phyloP scores from a whole-genome alignment of 2,329 filamentous ascomycete species.

The Diaporthe caulivora region DNA sequence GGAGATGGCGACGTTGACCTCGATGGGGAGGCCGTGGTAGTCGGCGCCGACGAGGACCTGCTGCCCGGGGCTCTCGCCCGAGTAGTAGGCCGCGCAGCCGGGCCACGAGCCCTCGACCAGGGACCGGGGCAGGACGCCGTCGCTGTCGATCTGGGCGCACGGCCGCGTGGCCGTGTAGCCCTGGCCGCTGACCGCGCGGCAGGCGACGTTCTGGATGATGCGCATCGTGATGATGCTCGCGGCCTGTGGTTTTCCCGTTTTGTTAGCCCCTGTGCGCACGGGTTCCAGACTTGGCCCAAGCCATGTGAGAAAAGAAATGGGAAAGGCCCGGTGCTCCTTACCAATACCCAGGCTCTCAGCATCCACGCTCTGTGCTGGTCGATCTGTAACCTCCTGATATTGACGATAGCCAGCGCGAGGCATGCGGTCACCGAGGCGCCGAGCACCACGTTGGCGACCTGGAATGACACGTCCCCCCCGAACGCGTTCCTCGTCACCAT shows the following conservation, averaged over 20 bases:
- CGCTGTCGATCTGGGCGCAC: slow-evolving; percentile 62
- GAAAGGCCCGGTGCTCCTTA: slow-evolving; percentile 41
- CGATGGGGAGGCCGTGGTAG: slow-evolving; percentile 46
- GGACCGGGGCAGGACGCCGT: slow-evolving; percentile 49
- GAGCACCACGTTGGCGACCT: slow-evolving; percentile 57
- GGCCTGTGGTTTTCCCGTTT: slow-evolving; percentile 48
- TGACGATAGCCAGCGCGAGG: slow-evolving; percentile 62
- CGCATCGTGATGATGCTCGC: slow-evolving; percentile 65
- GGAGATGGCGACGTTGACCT: slow-evolving; percentile 57
- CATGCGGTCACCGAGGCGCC: slow-evolving; percentile 58
- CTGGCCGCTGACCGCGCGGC: slow-evolving; percentile 51
- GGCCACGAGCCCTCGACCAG: slow-evolving; percentile 55
- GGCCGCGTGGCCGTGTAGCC: slow-evolving; percentile 48
- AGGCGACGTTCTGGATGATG: slow-evolving; percentile 59
- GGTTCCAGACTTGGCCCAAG: not conserved
- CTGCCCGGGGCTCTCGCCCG: slow-evolving; percentile 44
- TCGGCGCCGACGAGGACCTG: slow-evolving; percentile 50
- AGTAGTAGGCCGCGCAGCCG: slow-evolving; percentile 55
- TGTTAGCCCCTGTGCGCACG: not conserved
- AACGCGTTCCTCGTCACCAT: slow-evolving; percentile 65
- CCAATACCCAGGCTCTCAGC: slow-evolving; percentile 66
- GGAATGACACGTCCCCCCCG: slow-evolving; percentile 66
- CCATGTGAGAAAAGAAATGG: not conserved
- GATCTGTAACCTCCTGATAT: slow-evolving; percentile 71
- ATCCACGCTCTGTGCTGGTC: slow-evolving; percentile 76